A percentile compares a stretch with the other conserved stretches of the same genome.
These are phyloP conservation scores for Epichloe festucae DNA, from an alignment of 2,329 filamentous ascomycete genomes.

Conservation along the genomic window DNA sequence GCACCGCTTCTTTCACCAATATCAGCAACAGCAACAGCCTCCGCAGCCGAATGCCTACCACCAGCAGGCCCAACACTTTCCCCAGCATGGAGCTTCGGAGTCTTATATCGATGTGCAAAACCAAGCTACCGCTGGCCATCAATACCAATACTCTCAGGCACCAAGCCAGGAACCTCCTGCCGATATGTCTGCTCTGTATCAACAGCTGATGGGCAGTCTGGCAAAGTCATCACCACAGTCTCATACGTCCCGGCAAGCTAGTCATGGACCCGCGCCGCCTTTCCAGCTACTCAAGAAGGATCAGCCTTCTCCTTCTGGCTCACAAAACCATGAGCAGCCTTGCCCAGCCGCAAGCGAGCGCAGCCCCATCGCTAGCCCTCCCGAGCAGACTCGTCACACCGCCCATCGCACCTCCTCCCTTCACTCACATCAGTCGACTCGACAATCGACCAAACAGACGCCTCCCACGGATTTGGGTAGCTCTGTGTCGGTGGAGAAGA, in stretches of 20 bases:
- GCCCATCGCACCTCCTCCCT: constrained; percentile 23
- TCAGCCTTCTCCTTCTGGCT: constrained; percentile 24
- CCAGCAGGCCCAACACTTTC: constrained; percentile 13
- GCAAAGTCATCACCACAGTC: constrained; percentile 28
- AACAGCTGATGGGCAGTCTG: constrained; percentile 25
- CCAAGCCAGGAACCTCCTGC: constrained; percentile 23
- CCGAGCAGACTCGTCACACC: constrained; percentile 27
- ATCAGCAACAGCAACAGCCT: constrained; percentile 16
- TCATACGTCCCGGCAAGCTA: constrained; percentile 21
- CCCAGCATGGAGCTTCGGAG: constrained; percentile 14
- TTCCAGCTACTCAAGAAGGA: constrained; percentile 41
- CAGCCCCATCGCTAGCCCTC: constrained; percentile 31
- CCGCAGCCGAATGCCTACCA: constrained; percentile 14
- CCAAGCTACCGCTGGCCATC: constrained; percentile 11
- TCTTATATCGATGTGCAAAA: constrained; percentile 14
- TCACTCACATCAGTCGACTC: constrained; percentile 14
- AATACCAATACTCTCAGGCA: constrained; percentile 6
- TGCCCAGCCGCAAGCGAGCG: constrained; percentile 26
- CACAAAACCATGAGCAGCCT: constrained; percentile 26
- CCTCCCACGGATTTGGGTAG: constrained; percentile 20
- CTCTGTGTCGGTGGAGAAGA: constrained; percentile 30
- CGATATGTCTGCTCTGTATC: constrained; percentile 23
- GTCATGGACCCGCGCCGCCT: constrained; percentile 19
- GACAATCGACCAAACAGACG: constrained; percentile 12
- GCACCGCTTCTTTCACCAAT: constrained; percentile 16